Conservation (phyloP, 805 yeast genomes). For the Candida morakotiae region DNA sequence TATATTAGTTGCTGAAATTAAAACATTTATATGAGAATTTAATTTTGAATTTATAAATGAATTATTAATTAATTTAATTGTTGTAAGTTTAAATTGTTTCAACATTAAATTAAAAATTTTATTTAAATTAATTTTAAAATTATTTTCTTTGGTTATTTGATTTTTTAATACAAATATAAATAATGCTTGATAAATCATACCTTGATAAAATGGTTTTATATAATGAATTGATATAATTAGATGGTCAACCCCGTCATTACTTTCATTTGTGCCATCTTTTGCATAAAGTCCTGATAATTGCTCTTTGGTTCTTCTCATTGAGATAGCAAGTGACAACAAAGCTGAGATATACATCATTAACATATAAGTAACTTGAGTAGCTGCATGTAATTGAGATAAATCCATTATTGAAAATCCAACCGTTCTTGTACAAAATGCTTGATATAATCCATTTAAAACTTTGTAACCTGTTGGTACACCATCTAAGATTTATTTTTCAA, state of each 20-base stretch:
- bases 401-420: constrained; percentile 83
- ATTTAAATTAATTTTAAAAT: constrained; percentile 11
- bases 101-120: constrained; percentile 10
- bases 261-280: no score
- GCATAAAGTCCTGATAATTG: constrained; percentile 90
- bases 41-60: not conserved
- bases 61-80: constrained; percentile 12
- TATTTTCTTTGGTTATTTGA: constrained; percentile 5
- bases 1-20: no score
- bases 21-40: no score
- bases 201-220: constrained; percentile 14
- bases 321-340: constrained; percentile 90
- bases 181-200: constrained; percentile 16
- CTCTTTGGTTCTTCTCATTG: constrained; percentile 94
- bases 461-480: constrained; percentile 62
- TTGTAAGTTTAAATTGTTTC: constrained; percentile 12
- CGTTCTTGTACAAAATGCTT: constrained; percentile 89
- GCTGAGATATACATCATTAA: constrained; percentile 99
- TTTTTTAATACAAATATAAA: constrained; percentile 17
- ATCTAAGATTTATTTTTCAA: constrained; percentile 49
- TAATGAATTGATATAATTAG: constrained; percentile 12
- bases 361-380: constrained; percentile 89
- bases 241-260: constrained; percentile 26
- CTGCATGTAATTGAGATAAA: constrained; percentile 72
- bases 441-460: constrained; percentile 79